Conservation (phyloP, 2,329 filamentous ascomycete species). For the Chaetomiaceae sp. region DNA sequence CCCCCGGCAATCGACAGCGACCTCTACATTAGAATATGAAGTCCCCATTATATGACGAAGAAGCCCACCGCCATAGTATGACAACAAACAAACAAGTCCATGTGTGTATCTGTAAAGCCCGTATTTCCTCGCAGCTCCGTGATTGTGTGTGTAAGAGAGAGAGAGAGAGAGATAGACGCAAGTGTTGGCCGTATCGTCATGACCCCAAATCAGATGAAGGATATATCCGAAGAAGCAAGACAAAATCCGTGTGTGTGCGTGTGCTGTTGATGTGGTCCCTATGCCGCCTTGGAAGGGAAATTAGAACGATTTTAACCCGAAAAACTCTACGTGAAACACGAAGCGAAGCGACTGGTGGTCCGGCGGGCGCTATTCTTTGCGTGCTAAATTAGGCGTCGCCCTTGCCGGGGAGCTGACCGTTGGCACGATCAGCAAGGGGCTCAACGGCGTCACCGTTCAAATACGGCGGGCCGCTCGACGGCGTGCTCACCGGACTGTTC, state of each 20-base stretch:
- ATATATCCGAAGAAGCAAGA: not conserved
- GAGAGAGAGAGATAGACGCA: too few relatives aligned
- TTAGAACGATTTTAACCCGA: slow-evolving; percentile 2
- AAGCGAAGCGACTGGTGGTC: slow-evolving; percentile 1
- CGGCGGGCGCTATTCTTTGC: too few relatives aligned
- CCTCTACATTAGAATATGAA: too few relatives aligned
- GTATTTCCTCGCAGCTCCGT: too few relatives aligned
- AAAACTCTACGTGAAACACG: not conserved
- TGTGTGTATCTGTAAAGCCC: too few relatives aligned
- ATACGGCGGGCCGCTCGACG: slow-evolving; percentile 61
- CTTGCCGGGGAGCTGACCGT: not conserved
- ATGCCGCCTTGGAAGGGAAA: not conserved
- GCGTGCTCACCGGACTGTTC: slow-evolving; percentile 50
- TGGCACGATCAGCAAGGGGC: slow-evolving; percentile 31
- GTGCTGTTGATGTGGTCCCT: not conserved
- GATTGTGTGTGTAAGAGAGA: too few relatives aligned
- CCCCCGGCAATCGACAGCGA: too few relatives aligned
- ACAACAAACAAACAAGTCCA: too few relatives aligned
- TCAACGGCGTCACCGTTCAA: slow-evolving; percentile 54
- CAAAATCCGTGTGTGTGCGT: not conserved
- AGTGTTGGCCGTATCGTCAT: not conserved
- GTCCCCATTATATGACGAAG: too few relatives aligned
- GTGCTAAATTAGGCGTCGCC: too few relatives aligned
- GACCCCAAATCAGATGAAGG: too few relatives aligned
- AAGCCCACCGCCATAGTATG: too few relatives aligned